Evolutionary conservation across 768 basidiomycete species (phyloP).

Genomic region (Pulveroboletus sp.): DNA sequence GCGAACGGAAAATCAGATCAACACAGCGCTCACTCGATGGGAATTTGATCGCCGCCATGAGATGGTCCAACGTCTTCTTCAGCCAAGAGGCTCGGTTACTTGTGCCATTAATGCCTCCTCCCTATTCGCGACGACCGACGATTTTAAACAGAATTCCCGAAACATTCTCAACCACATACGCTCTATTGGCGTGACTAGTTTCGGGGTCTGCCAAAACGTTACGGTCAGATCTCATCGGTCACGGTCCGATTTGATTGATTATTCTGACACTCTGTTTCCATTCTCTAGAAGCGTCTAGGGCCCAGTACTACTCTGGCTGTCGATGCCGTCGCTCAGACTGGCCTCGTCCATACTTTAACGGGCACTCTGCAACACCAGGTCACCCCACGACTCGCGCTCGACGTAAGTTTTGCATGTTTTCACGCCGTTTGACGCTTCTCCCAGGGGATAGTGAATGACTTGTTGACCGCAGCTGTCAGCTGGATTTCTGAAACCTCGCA

Average conservation of each 20-base stretch:
- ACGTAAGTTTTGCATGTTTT: slow-evolving; percentile 34
- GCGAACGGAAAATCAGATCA: slow-evolving; percentile 41
- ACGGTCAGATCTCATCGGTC: slow-evolving; percentile 35
- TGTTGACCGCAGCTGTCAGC: slow-evolving; percentile 37
- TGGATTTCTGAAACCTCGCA: slow-evolving; percentile 40
- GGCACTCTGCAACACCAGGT: slow-evolving; percentile 78
- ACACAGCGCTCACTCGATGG: slow-evolving; percentile 39
- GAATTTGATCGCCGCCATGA: slow-evolving; percentile 37
- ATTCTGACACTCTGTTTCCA: slow-evolving; percentile 17
- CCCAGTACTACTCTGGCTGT: slow-evolving; percentile 44
- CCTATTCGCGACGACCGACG: slow-evolving; percentile 39
- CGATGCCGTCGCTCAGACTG: slow-evolving; percentile 35
- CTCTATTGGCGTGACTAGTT: slow-evolving; percentile 34
- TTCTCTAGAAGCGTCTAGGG: slow-evolving; percentile 45
- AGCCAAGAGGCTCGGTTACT: slow-evolving; percentile 43
- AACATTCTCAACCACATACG: slow-evolving; percentile 33
- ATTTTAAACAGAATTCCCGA: slow-evolving; percentile 24
- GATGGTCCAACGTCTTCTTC: slow-evolving; percentile 38
- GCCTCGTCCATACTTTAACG: slow-evolving; percentile 43
- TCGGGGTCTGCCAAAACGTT: slow-evolving; percentile 42
- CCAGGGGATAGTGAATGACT: slow-evolving; percentile 13
- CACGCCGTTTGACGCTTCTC: slow-evolving; percentile 8
- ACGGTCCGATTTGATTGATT: slow-evolving; percentile 16
- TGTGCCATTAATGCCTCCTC: slow-evolving; percentile 50
- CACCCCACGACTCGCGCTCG: slow-evolving; percentile 58